Base-by-base conservation (phyloP, 805 yeast species). In the Cyberlindnera maritima region DNA sequence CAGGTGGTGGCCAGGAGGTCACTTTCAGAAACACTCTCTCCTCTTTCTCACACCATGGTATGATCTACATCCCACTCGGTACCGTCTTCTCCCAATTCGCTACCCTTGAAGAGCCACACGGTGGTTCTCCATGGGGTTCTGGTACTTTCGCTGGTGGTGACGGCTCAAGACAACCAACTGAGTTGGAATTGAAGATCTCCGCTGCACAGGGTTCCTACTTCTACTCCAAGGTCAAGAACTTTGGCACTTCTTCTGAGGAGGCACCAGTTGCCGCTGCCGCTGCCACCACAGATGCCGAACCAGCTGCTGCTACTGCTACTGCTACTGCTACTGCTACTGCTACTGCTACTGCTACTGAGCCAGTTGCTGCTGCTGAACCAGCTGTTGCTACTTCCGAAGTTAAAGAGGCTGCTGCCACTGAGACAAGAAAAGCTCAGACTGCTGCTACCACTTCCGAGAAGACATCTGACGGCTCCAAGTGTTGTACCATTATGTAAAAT, bases 121-220 rank as follows among this genome's bases (percentile, higher is more conserved):
- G 96, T 52, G 85, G 85, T 43, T 77, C 89, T 19, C 80, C 96
- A 39, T 88, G 90, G 88, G 96, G 96, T 63, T 83, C 96, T 34
- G 96, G 96, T 56, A 70, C 87, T 33, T 72, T 76, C 58, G 90
- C 96, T 31, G 88, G 81, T 40, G 71, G 75, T 41, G 92, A 85
- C 61, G 96, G 95, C 41, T 77, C 85, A 8, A 80, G 94, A 71
- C 69, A 71, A 54, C 85, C 89, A 28, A 56, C 81, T 39, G 75
- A 71, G 17, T 68, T 83, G 46, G 96, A 88, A 67, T 68, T 75
- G 62, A 75, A 75, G 54, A 64, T 86, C 46, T 91, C 89, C 25
- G 60, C 62, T 43, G 69, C 69, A 46, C 96, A 88, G 71, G 96
- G 95, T 63, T 64, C 70, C 48, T 63, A 72, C 29, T 88, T 88